phyloP scores from a whole-genome alignment of 306 rosid species.

The Trifolium fragiferum region DNA sequence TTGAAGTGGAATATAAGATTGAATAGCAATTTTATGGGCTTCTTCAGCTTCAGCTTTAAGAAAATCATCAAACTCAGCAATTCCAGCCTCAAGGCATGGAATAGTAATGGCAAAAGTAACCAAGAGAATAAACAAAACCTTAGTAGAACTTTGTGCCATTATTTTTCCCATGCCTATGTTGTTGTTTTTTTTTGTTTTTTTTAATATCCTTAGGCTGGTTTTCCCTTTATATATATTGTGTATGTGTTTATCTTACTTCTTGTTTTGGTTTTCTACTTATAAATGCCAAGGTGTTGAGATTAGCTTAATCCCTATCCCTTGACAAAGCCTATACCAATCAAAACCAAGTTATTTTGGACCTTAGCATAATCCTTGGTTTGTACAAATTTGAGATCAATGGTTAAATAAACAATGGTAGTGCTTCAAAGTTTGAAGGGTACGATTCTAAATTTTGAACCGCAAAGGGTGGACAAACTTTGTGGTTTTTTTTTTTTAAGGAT shows the following conservation, averaged over 20 bases:
- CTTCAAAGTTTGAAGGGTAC: not conserved
- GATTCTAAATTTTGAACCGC: slow-evolving; percentile 42
- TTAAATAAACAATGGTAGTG: slow-evolving; percentile 44
- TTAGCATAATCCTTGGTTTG: not conserved
- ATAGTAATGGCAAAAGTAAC: slow-evolving; percentile 16
- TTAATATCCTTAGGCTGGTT: not conserved
- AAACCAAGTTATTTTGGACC: not conserved
- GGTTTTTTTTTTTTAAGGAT: not conserved
- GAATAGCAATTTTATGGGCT: not conserved
- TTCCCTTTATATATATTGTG: not conserved
- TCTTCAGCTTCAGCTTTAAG: not conserved
- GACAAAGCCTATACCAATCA: not conserved
- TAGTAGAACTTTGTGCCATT: slow-evolving; percentile 14
- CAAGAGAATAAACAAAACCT: not conserved
- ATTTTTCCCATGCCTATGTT: slow-evolving; percentile 9
- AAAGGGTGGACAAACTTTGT: slow-evolving; percentile 40
- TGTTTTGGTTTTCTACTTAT: not conserved
- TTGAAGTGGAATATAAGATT: slow-evolving; percentile 3
- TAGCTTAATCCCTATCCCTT: slow-evolving; percentile 1
- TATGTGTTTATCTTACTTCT: not conserved
- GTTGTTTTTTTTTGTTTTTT: no score
- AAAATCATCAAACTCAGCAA: slow-evolving; percentile 38
- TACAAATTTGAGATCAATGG: not conserved
- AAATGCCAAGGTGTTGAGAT: no score
- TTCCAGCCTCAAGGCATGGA: slow-evolving; percentile 42